Evolutionary conservation across 352 stramenopile species (phyloP).

Genomic region (Pythium rishiriense): DNA sequence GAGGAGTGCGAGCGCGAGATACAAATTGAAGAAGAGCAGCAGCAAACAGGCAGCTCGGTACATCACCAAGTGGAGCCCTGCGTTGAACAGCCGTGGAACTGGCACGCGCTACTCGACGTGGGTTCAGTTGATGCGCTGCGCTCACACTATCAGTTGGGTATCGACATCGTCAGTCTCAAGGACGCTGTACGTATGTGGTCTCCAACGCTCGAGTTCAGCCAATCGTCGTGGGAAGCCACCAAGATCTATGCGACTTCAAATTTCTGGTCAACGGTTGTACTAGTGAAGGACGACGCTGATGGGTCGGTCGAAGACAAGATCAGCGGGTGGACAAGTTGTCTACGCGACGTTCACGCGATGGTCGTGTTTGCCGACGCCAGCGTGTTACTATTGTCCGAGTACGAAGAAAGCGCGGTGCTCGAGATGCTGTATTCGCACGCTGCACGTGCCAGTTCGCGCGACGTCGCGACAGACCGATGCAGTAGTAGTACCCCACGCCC

Average conservation of each 20-base stretch:
- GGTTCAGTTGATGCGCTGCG: not conserved
- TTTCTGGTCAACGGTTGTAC: not conserved
- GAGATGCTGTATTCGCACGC: slow-evolving; percentile 2
- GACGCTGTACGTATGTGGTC: slow-evolving; percentile 1
- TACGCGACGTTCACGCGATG: slow-evolving; percentile 11
- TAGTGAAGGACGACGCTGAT: not conserved
- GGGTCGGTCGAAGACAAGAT: not conserved
- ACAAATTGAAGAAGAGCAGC: slow-evolving; percentile 4
- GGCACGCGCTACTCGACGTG: not conserved
- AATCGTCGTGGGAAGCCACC: not conserved
- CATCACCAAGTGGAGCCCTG: not conserved
- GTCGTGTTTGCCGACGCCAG: slow-evolving; percentile 8
- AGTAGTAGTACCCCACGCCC: not conserved
- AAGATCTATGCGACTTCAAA: slow-evolving; percentile 2
- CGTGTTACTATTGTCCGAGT: slow-evolving; percentile 14
- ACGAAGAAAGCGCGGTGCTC: slow-evolving; percentile 19
- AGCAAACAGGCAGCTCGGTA: not conserved
- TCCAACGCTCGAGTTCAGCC: not conserved
- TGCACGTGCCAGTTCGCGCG: too few relatives aligned
- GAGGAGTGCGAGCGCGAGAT: slow-evolving; percentile 6
- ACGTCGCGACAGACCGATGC: not conserved
- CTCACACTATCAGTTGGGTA: not conserved
- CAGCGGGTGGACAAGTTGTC: slow-evolving; percentile 11
- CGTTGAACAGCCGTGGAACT: not conserved
- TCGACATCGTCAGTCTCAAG: slow-evolving; percentile 1